Base-by-base conservation (phyloP, 2,329 filamentous ascomycete genomes). In the Fusarium circinatum region DNA sequence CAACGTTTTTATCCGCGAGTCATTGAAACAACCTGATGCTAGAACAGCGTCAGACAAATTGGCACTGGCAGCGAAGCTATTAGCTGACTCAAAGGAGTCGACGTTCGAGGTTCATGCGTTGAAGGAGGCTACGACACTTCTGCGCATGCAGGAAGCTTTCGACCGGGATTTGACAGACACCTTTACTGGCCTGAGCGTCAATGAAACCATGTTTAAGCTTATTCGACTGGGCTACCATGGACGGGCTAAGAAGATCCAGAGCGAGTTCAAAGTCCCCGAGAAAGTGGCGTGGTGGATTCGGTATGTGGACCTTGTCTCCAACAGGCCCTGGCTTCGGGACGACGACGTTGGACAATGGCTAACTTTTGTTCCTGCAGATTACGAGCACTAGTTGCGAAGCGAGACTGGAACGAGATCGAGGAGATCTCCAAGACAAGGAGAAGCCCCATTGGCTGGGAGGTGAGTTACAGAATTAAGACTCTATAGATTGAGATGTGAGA, bases 401-500 rank as follows among this genome's bases (percentile, higher is more conserved):
- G 96, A 62, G 94, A 98, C 79, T 99, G 95, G 95, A 91, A 90
- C 58, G 96, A 98, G 81, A 89, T 99, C 65, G 95, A 98, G 81
- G 95, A 98, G 76, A 89, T 94, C 76, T 89, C 90, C 41, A 93
- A 92, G 79, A 89, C 87, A 79, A 90, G 93, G 79, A 97, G 95
- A 82, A 96, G 93, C 66, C 94, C 96, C 1, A 98, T 99, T 80
- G 96, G 96, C 17, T 99, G 96, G 96, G 94, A 97, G 89, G 93
- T 94, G 83, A 86, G 90, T 84, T 70, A 34, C 12, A 45, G 38
- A 26, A 39, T 18, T 24, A 36, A 26, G 42, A 52, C 30, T 52
- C 34, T 56, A 32, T 38, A 42, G 42, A 38, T 39, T 52, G 36
- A 38, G 30, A 62, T 42, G 12, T 26, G 22, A 41, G n/a, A 57